Evolutionary conservation across 2,329 filamentous ascomycete genomes (phyloP), one percentile per base, ranked within the genome.

Genomic region (Hypocrella siamensis): DNA sequence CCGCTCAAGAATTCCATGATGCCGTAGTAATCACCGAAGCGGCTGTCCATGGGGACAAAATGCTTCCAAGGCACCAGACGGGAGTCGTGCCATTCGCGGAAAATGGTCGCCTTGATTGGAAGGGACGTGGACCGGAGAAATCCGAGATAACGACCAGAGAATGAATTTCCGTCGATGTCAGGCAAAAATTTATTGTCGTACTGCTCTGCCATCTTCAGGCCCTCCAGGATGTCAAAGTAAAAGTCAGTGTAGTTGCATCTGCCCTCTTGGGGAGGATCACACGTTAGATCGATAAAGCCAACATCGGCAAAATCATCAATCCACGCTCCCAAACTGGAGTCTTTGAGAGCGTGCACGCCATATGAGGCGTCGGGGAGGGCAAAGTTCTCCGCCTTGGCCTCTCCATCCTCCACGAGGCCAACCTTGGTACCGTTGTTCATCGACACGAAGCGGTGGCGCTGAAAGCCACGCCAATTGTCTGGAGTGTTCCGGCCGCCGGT

Each of bases 31-130:
- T 86, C 82, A 22, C 68, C 57, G 44, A 76, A 85, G 2, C 74
- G 68, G 45, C 70, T 79, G 47, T 85, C 78, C 67, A 88, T 75
- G 12, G 82, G 82, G 2, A 85, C 75, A 43, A 82, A 88, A 52
- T 90, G 82, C 44, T 73, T 72, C 81, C 82, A 90, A 1, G 79
- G 65, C 3, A 83, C 60, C 2, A 88, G 60, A 3, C 81, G 65
- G 28, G 66, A 68, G 48, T 86, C 80, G 46, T 86, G 81, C 82
- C 81, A 90, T 49, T 90, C 82, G 15, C 70, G 65, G 55, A 76
- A 90, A 16, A 88, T 59, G 0, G 81, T 84, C 5, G 76, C 71
- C 56, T 88, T 90, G 55, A 90, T 70, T 0, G 78, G 78, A 7
- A 86, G 51, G 12, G 70, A 75, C 3, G 71, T 79, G 19, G 72